Evolutionary conservation across 441 rosid genomes (phyloP).

Genomic region (Corymbia citriodora): DNA sequence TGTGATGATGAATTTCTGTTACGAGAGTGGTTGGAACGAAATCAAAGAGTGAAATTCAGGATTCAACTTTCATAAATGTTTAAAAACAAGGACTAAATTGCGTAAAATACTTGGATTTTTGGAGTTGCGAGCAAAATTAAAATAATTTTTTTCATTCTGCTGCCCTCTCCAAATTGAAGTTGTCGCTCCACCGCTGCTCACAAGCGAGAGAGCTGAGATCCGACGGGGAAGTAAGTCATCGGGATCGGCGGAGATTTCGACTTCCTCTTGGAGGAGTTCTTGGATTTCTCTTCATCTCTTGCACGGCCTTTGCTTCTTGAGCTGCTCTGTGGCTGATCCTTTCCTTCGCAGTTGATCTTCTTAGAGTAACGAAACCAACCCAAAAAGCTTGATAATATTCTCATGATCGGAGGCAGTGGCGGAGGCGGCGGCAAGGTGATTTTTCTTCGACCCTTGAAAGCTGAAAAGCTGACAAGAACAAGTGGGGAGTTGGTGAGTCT

Average conservation of each 20-base stretch:
- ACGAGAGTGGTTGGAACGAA: not conserved
- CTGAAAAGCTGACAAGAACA: not conserved
- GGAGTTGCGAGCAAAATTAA: not conserved
- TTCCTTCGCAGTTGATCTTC: not conserved
- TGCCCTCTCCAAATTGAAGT: not conserved
- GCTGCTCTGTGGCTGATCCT: not conserved
- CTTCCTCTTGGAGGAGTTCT: not conserved
- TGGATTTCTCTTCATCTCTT: not conserved
- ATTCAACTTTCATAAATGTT: too few species aligned
- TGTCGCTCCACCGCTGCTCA: not conserved
- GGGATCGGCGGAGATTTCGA: not conserved
- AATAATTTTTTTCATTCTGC: not conserved
- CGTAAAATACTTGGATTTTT: not conserved
- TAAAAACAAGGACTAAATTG: not conserved
- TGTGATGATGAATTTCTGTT: not conserved
- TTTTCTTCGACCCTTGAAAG: not conserved
- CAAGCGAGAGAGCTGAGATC: not conserved
- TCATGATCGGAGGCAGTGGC: not conserved
- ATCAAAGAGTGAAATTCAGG: not conserved
- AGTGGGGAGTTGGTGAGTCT: not conserved
- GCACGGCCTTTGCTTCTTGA: not conserved
- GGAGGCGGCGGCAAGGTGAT: not conserved
- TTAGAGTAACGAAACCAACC: not conserved
- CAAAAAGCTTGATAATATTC: not conserved
- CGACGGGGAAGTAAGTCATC: not conserved